Base-by-base conservation (phyloP, 139 green algal genomes). In the Picochlorum sp. region DNA sequence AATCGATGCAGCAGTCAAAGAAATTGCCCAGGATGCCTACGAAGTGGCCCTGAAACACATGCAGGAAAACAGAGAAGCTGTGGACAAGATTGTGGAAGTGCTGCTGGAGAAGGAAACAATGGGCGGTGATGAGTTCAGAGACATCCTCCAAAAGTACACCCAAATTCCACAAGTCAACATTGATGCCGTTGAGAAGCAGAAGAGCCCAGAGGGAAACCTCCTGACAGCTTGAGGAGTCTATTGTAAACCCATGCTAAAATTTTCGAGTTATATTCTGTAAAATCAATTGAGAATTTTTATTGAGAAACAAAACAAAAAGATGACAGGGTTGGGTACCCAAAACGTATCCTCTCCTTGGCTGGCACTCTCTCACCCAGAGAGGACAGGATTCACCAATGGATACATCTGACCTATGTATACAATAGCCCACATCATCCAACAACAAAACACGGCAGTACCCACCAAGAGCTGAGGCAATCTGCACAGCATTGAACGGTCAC, bases 101-200 rank as follows among this genome's bases (percentile, higher is more conserved):
- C 81, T 99, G 59, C 57, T 97, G 44, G 89, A 97, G 80, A 94
- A 95, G 71, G 94, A 99, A 86, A 97, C 89, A 1, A 88, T 99
- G 15, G 87, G 74, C 15, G 90, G 89, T n/a, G 77, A 92, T 18
- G 81, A 96, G 79, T 98, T 99, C 86, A 75, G 94, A 6, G 75
- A 72, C 13, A 89, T 99, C 26, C 79, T 99, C 26, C 59, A 71
- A 4, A 30, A 69, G 34, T 85, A 72, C 61, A 59, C 59, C 8
- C 79, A 76, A 11, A 97, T 97, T 66, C 91, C 92, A 14, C 84
- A 92, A 65, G 85, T 89, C 63, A 96, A 97, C 78, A 56, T 82
- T 32, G 61, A 79, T 18, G 62, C 62, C 2, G 73, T 74, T 21
- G 45, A 32, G 16, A 41, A 24, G 15, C 73, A 75, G 65, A 75